Conservation (phyloP, 495 filamentous ascomycete species). For the Trichodelitschia bisporula region DNA sequence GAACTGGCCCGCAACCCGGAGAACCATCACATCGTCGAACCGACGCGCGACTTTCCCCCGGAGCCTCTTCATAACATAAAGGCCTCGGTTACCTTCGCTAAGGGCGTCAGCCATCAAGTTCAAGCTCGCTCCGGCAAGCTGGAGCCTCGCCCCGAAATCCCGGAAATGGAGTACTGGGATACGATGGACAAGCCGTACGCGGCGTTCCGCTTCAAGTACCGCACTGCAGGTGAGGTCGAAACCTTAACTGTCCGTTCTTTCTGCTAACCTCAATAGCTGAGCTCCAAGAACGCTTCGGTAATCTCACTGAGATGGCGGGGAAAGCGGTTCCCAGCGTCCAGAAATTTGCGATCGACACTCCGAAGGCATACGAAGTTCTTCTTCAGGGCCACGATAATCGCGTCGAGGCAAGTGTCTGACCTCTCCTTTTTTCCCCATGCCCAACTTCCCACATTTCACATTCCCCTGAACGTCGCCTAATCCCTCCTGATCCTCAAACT, state of each 20-base stretch:
- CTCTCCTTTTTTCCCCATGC: no score
- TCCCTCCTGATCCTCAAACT: no score
- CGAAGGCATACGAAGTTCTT: not conserved
- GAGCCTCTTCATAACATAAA: no score
- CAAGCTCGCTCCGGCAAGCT: no score
- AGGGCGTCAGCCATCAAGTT: conserved; percentile 6
- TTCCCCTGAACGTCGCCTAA: no score
- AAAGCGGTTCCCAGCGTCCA: not conserved
- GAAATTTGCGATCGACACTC: not conserved
- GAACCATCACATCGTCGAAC: no score
- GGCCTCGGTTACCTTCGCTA: conserved; percentile 16
- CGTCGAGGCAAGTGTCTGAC: no score
- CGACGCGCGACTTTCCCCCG: no score
- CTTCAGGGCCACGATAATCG: not conserved
- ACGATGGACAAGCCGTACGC: conserved; percentile 20
- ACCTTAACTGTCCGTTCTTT: conserved; percentile 1
- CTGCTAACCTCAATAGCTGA: conserved; percentile 3
- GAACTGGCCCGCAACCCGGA: no score
- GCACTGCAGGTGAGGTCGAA: conserved; percentile 9
- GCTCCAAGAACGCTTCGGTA: not conserved
- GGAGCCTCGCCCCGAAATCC: no score
- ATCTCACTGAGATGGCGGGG: not conserved
- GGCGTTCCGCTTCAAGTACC: conserved; percentile 24
- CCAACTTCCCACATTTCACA: no score
- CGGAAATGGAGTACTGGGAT: no score